Evolutionary conservation across 202 grass and related monocot genomes (phyloP).

Genomic region (Bolboschoenoplectus hybrid): DNA sequence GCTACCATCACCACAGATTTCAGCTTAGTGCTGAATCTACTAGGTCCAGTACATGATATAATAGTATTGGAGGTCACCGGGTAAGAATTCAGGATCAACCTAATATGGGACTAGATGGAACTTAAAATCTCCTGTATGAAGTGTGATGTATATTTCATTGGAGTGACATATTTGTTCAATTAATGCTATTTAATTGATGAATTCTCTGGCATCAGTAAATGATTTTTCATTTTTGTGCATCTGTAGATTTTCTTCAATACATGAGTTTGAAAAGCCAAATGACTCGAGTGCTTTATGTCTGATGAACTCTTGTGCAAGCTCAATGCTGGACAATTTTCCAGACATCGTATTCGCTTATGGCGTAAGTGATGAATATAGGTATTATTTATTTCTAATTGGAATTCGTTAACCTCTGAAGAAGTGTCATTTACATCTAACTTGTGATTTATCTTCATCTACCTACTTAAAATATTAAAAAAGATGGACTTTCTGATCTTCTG

Average conservation of each 20-base stretch:
- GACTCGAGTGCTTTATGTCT: slow-evolving; percentile 72
- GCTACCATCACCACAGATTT: not conserved
- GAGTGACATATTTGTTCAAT: not conserved
- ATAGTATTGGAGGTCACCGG: not conserved
- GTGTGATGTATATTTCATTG: not conserved
- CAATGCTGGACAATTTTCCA: slow-evolving; percentile 75
- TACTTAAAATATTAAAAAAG: not conserved
- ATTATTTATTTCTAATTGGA: slow-evolving; percentile 12
- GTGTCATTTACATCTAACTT: not conserved
- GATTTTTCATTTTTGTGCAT: not conserved
- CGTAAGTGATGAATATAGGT: slow-evolving; percentile 98
- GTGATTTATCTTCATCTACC: not conserved
- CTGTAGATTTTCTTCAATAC: slow-evolving; percentile 71
- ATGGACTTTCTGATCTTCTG: not conserved
- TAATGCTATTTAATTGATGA: not conserved
- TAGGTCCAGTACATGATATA: not conserved
- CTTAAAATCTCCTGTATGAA: not conserved
- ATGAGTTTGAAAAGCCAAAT: slow-evolving; percentile 89
- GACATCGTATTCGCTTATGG: slow-evolving; percentile 95
- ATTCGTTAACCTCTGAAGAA: slow-evolving; percentile 1
- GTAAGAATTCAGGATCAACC: not conserved
- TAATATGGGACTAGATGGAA: not conserved
- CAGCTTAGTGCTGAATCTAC: not conserved
- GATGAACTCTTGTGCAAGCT: slow-evolving; percentile 81
- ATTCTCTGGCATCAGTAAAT: not conserved